These are phyloP conservation scores for Candida orba DNA, from an alignment of 805 yeast species.

Conservation along the genomic window DNA sequence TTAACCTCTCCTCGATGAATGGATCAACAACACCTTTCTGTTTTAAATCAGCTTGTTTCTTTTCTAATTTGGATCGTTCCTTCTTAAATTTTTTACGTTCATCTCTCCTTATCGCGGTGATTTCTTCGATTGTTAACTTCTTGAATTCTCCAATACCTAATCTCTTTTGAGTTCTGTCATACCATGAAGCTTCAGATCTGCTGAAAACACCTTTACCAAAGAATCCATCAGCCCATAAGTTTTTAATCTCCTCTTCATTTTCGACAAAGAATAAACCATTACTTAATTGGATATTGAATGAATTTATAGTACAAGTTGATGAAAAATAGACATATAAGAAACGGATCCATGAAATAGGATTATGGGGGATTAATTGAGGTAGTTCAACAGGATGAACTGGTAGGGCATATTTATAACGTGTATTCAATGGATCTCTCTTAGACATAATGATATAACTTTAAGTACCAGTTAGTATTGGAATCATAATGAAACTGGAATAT, in stretches of 20 bases:
- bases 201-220: slow-evolving; percentile 90
- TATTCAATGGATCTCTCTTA: slow-evolving; percentile 23
- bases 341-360: slow-evolving; percentile 58
- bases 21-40: slow-evolving; percentile 31
- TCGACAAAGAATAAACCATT: slow-evolving; percentile 31
- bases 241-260: slow-evolving; percentile 38
- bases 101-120: slow-evolving; percentile 64
- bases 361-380: slow-evolving; percentile 53
- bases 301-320: slow-evolving; percentile 13
- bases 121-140: slow-evolving; percentile 56
- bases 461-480: not conserved
- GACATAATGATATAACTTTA: slow-evolving; percentile 22
- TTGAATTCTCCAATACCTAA: slow-evolving; percentile 37
- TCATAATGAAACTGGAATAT: not conserved
- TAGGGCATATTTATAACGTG: slow-evolving; percentile 43
- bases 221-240: slow-evolving; percentile 79
- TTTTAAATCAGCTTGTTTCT: slow-evolving; percentile 34
- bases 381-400: slow-evolving; percentile 46
- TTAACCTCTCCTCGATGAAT: slow-evolving; percentile 26
- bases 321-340: slow-evolving; percentile 32
- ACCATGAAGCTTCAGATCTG: slow-evolving; percentile 92
- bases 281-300: slow-evolving; percentile 26
- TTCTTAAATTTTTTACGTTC: slow-evolving; percentile 68
- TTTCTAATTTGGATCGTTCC: slow-evolving; percentile 57
- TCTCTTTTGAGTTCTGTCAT: slow-evolving; percentile 51